phyloP scores from a whole-genome alignment of 805 yeast genomes.

The Metschnikowia santaceciliae region DNA sequence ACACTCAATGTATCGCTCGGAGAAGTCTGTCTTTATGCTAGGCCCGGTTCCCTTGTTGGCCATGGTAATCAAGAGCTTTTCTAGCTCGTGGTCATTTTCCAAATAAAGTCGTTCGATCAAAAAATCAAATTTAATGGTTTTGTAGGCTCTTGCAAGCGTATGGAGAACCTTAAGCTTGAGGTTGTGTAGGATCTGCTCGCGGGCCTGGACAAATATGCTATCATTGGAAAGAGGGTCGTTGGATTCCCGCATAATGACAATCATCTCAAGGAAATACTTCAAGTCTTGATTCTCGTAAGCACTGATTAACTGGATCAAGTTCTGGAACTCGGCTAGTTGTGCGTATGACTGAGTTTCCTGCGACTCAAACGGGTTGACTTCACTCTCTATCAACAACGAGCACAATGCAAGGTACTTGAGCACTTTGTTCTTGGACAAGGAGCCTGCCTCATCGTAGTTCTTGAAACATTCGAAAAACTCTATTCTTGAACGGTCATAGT shows the following conservation, averaged over 20 bases:
- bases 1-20: slow-evolving; percentile 17
- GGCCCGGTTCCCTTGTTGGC: slow-evolving; percentile 28
- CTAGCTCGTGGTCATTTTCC: slow-evolving; percentile 23
- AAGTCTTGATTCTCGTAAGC: slow-evolving; percentile 31
- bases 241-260: slow-evolving; percentile 16
- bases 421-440: slow-evolving; percentile 47
- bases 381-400: slow-evolving; percentile 58
- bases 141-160: slow-evolving; percentile 30
- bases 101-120: slow-evolving; percentile 20
- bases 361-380: slow-evolving; percentile 67
- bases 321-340: slow-evolving; percentile 19
- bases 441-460: slow-evolving; percentile 43
- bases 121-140: slow-evolving; percentile 25
- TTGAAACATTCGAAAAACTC: slow-evolving; percentile 54
- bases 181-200: slow-evolving; percentile 24
- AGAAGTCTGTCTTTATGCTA: slow-evolving; percentile 28
- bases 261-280: slow-evolving; percentile 15
- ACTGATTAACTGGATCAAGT: slow-evolving; percentile 26
- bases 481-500: slow-evolving; percentile 56
- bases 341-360: slow-evolving; percentile 62
- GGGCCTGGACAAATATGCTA: slow-evolving; percentile 27
- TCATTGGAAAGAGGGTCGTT: slow-evolving; percentile 28
- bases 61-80: slow-evolving; percentile 24
- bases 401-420: slow-evolving; percentile 60
- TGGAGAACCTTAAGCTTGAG: slow-evolving; percentile 29